These are phyloP conservation scores for Oidiodendron maius DNA, from an alignment of 495 filamentous ascomycete species.

Conservation along the genomic window DNA sequence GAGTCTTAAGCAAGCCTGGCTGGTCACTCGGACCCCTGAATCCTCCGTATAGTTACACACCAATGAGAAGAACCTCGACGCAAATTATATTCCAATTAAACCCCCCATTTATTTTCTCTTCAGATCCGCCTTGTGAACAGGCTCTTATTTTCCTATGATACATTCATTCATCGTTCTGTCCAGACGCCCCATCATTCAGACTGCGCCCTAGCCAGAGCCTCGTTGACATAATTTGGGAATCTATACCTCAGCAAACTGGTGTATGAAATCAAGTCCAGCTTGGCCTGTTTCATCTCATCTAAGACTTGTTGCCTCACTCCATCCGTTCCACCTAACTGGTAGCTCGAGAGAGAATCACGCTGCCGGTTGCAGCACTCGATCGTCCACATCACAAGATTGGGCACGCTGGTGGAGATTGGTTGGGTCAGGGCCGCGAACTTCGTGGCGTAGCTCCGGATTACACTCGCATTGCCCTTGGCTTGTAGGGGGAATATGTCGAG, in stretches of 20 bases:
- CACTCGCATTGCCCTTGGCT: constrained; percentile 60
- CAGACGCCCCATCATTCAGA: constrained; percentile 49
- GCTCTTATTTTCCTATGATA: no score
- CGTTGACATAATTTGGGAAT: constrained; percentile 64
- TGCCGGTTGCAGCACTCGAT: constrained; percentile 76
- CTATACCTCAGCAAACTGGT: constrained; percentile 91
- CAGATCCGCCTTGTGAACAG: no score
- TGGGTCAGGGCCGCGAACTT: constrained; percentile 69
- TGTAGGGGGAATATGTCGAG: constrained; percentile 73
- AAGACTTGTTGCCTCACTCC: constrained; percentile 59
- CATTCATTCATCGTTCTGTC: no score
- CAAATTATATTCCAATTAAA: no score
- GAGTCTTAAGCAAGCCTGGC: no score
- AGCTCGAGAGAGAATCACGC: constrained; percentile 56
- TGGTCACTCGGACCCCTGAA: no score
- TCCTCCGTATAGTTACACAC: no score
- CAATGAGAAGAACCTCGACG: no score
- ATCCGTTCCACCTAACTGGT: constrained; percentile 67
- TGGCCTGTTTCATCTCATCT: constrained; percentile 65
- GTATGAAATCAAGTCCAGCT: constrained; percentile 87
- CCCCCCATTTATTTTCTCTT: no score
- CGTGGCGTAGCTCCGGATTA: constrained; percentile 68
- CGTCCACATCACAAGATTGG: constrained; percentile 86
- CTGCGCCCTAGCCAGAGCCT: constrained; percentile 71
- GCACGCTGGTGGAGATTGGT: constrained; percentile 77